Evolutionary conservation across 805 yeast species (phyloP).

Genomic region (Monosporozyma unispora): DNA sequence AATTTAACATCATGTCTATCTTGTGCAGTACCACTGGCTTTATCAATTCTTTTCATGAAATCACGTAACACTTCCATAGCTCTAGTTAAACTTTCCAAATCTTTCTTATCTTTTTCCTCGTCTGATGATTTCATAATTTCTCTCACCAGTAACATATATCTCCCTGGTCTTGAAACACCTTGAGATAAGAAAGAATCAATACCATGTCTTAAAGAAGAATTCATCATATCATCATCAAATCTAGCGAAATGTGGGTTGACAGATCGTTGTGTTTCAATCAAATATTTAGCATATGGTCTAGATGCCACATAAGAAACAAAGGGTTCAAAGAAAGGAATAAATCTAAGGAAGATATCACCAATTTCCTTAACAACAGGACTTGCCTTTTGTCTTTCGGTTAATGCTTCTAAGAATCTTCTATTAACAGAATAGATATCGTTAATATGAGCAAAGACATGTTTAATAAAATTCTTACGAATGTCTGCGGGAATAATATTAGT

Average conservation of each 20-base stretch:
- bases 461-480: conserved; percentile 82
- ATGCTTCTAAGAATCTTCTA: conserved; percentile 76
- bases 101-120: conserved; percentile 52
- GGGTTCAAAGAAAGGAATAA: conserved; percentile 81
- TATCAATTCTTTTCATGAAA: conserved; percentile 62
- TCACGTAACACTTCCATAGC: conserved; percentile 71
- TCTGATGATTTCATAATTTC: conserved; percentile 83
- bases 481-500: conserved; percentile 80
- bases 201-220: conserved; percentile 47
- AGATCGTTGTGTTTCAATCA: conserved; percentile 87
- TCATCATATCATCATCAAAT: conserved; percentile 84
- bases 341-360: conserved; percentile 82
- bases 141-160: conserved; percentile 77
- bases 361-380: conserved; percentile 76
- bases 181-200: conserved; percentile 88
- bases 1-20: conserved; percentile 86
- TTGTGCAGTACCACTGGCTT: conserved; percentile 87
- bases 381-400: conserved; percentile 77
- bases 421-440: conserved; percentile 80
- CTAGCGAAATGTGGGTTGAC: conserved; percentile 87
- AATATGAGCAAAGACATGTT: conserved; percentile 86
- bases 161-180: conserved; percentile 92
- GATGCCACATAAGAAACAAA: conserved; percentile 91
- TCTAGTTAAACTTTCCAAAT: conserved; percentile 43
- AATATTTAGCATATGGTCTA: conserved; percentile 89